Conservation (phyloP, 805 yeast genomes). For the Phaffomyces antillensis region DNA sequence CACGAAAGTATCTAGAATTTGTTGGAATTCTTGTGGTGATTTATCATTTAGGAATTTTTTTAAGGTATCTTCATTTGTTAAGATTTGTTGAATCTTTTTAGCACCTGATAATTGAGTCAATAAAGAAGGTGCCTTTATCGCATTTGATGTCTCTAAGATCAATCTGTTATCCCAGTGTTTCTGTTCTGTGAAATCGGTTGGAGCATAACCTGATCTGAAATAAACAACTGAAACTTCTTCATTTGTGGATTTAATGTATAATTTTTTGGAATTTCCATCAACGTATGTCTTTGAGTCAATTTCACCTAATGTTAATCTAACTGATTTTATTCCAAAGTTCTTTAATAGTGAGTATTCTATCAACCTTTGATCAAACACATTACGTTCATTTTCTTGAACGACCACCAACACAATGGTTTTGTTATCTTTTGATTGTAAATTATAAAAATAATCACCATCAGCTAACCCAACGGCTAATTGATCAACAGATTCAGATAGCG, state of each 20-base stretch:
- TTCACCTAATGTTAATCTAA: conserved; percentile 62
- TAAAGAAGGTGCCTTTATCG: conserved; percentile 88
- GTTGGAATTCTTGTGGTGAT: conserved; percentile 21
- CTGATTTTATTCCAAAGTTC: conserved; percentile 49
- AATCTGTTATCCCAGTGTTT: conserved; percentile 75
- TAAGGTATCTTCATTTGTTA: conserved; percentile 51
- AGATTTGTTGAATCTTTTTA: conserved; percentile 86
- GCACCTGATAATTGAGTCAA: conserved; percentile 89
- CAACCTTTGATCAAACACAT: conserved; percentile 85
- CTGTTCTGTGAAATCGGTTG: conserved; percentile 63
- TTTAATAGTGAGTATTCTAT: conserved; percentile 65
- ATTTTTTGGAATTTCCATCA: conserved; percentile 33
- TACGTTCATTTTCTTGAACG: conserved; percentile 80
- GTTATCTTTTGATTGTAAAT: conserved; percentile 21
- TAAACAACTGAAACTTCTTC: conserved; percentile 84
- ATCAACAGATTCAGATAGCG: conserved; percentile 58
- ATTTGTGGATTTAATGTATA: conserved; percentile 46
- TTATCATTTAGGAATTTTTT: conserved; percentile 35
- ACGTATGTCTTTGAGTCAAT: conserved; percentile 36
- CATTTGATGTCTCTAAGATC: conserved; percentile 61
- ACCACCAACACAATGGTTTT: conserved; percentile 62
- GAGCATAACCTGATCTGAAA: conserved; percentile 85
- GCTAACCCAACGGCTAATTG: conserved; percentile 65
- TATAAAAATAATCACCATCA: conserved; percentile 55
- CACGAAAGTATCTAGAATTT: conserved; percentile 60